phyloP scores from a whole-genome alignment of 1,284 basidiomycete species.

The Kwoniella shivajii region DNA sequence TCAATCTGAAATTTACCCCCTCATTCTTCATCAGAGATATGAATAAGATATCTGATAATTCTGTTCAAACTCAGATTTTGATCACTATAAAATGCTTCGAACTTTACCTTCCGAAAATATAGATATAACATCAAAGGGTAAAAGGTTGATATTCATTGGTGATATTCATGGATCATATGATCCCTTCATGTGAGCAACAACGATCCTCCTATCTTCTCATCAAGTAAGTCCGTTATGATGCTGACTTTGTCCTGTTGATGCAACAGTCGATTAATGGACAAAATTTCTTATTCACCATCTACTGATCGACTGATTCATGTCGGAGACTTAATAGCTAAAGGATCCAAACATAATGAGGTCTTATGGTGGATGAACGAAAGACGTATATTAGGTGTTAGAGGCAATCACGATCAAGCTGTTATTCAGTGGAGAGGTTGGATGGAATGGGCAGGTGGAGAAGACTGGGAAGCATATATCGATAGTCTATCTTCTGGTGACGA shows the following conservation, averaged over 20 bases:
- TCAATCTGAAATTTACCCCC: background rate
- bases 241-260: background rate
- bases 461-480: slow-evolving; percentile 37
- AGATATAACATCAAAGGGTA: slow-evolving; percentile 29
- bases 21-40: background rate
- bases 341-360: slow-evolving; percentile 65
- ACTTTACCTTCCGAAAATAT: slow-evolving; percentile 35
- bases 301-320: slow-evolving; percentile 73
- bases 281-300: slow-evolving; percentile 62
- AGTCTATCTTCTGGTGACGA: slow-evolving; percentile 17
- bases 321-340: slow-evolving; percentile 79
- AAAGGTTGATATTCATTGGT: slow-evolving; percentile 70
- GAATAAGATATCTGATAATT: background rate
- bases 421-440: slow-evolving; percentile 85
- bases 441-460: slow-evolving; percentile 51
- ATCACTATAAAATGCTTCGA: slow-evolving; percentile 44
- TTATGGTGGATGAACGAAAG: slow-evolving; percentile 66
- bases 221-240: background rate
- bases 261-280: slow-evolving; percentile 63
- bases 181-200: slow-evolving; percentile 63
- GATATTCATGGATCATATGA: slow-evolving; percentile 80
- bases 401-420: slow-evolving; percentile 83
- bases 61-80: slow-evolving; percentile 38
- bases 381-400: slow-evolving; percentile 73
- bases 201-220: background rate